Evolutionary conservation across 1,284 basidiomycete species (phyloP), one percentile per base, ranked within the genome.

Genomic region (Trichosporon faecale): DNA sequence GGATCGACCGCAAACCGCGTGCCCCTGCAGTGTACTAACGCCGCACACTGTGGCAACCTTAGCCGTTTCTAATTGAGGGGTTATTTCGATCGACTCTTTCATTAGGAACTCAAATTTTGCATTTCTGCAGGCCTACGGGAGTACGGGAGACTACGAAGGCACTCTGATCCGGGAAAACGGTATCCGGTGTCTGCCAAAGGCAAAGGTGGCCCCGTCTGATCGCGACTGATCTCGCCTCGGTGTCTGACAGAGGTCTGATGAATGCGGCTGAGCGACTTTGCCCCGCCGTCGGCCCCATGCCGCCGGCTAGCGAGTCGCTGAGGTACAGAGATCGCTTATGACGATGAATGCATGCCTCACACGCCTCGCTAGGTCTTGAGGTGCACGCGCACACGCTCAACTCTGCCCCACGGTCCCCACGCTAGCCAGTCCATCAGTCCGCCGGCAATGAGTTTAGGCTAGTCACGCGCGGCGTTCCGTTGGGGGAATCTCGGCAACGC

Each of bases 21-120:
- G 18, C 55, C 27, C 55, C 12, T 31, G 55, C 29, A 33, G 27
- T 29, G 27, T 33, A 8, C 57, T 61, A 61, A 61, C 57, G 57
- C 57, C 57, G 57, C 57, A 61, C 27, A n/a, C 29, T 61, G 57
- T 61, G 57, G 57, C 57, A 23, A 61, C 29, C 55, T 18, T 11
- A 11, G 49, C 9, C 18, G 3, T 52, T 52, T 52, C 49, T 52
- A 52, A 52, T 52, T 52, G 49, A 52, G 49, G 49, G 21, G 23
- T 25, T 52, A 52, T 52, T 25, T 52, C 49, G 49, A 52, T 52
- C 49, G 23, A 21, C 2, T 18, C 49, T 52, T 49, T 52, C 18
- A 52, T 52, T 52, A 52, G 49, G 49, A 52, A 52, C 49, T 52
- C 49, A 52, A 52, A 52, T 52, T 52, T 52, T 52, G 49, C 49